phyloP scores from a whole-genome alignment of 345 rosid species.

The Barbarea vulgaris region DNA sequence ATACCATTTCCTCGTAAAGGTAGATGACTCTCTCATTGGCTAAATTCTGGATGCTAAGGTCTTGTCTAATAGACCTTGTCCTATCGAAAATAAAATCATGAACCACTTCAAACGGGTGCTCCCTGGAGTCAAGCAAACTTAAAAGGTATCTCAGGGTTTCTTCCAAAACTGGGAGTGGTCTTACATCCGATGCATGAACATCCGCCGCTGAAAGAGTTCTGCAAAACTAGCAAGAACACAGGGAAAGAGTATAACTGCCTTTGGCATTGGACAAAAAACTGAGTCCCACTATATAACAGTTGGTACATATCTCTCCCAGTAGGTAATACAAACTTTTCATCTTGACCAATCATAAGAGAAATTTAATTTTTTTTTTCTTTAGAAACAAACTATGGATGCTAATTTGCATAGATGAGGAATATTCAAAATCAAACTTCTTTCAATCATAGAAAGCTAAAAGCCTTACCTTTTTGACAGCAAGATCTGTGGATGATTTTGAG shows the following conservation, averaged over 20 bases:
- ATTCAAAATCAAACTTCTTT: not conserved
- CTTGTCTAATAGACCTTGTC: conserved; percentile 93
- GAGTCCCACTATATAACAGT: not conserved
- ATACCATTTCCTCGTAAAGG: conserved; percentile 88
- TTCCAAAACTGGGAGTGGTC: conserved; percentile 76
- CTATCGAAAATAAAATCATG: conserved; percentile 95
- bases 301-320: not conserved
- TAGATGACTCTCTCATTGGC: conserved; percentile 56
- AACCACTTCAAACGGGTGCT: conserved; percentile 73
- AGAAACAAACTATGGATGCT: not conserved
- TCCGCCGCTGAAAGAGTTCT: conserved; percentile 73
- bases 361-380: not conserved
- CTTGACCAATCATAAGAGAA: not conserved
- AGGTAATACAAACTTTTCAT: not conserved
- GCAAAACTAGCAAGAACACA: conserved; percentile 68
- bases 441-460: conserved; percentile 12
- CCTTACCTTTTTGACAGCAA: conserved; percentile 86
- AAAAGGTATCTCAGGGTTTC: conserved; percentile 74
- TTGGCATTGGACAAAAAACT: not conserved
- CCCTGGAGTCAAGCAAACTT: conserved; percentile 56
- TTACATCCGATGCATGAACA: conserved; percentile 60
- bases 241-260: conserved; percentile 11
- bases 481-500: conserved; percentile 56
- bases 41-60: conserved; percentile 85
- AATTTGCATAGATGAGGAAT: not conserved